Evolutionary conservation across 1,284 basidiomycete species (phyloP).

Genomic region (Inonotus obliquus): DNA sequence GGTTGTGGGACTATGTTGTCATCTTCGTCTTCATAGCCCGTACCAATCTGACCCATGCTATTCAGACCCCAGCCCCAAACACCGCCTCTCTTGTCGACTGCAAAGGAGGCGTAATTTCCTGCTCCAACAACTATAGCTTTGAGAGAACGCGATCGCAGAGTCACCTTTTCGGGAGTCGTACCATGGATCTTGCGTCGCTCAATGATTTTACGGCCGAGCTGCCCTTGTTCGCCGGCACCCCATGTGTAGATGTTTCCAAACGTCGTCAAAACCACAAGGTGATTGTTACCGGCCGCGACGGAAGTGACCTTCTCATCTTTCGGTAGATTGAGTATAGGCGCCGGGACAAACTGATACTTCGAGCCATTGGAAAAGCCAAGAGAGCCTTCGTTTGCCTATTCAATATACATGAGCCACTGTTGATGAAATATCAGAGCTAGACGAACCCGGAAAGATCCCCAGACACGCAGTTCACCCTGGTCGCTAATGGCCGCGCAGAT

Average conservation of each 20-base stretch:
- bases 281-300: constrained; percentile 81
- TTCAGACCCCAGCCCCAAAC: constrained; percentile 95
- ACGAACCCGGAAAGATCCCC: constrained; percentile 90
- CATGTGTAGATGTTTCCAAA: constrained; percentile 82
- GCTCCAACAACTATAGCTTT: constrained; percentile 77
- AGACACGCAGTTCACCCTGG: constrained; percentile 78
- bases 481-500: constrained; percentile 78
- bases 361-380: constrained; percentile 77
- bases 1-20: constrained; percentile 64
- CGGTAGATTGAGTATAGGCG: constrained; percentile 63
- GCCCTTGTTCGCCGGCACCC: constrained; percentile 85
- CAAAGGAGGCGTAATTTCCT: constrained; percentile 85
- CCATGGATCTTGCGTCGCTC: constrained; percentile 83
- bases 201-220: constrained; percentile 82
- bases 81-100: constrained; percentile 75
- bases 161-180: constrained; percentile 76
- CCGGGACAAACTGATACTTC: constrained; percentile 64
- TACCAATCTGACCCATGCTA: constrained; percentile 66
- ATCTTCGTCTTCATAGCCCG: constrained; percentile 44
- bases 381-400: constrained; percentile 71
- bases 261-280: constrained; percentile 81
- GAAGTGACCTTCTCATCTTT: constrained; percentile 74
- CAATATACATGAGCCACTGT: constrained; percentile 8
- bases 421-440: background rate
- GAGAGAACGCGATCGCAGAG: constrained; percentile 60